phyloP scores from a whole-genome alignment of 371 early-diverging fungal genomes.

The Saksenaea oblongispora region DNA sequence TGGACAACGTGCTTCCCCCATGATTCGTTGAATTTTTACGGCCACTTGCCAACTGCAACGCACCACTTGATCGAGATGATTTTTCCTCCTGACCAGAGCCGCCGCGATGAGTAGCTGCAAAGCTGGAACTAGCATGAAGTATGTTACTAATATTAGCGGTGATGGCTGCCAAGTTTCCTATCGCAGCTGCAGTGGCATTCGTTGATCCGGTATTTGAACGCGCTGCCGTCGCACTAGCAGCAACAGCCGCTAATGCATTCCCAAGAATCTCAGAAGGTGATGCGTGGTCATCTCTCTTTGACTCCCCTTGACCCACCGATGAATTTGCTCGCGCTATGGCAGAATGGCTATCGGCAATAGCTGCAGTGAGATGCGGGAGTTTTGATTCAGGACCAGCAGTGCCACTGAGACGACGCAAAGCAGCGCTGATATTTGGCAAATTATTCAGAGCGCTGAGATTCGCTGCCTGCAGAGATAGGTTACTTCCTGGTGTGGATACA shows the following conservation, averaged over 20 bases:
- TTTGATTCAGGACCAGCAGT: not conserved
- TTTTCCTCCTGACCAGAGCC: slow-evolving; percentile 27
- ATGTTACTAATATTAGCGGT: slow-evolving; percentile 37
- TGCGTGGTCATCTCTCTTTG: slow-evolving; percentile 11
- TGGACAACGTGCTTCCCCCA: not conserved
- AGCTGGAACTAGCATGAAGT: slow-evolving; percentile 14
- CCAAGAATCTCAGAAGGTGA: slow-evolving; percentile 34
- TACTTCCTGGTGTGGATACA: not conserved
- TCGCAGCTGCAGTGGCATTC: slow-evolving; percentile 25
- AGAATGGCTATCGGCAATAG: slow-evolving; percentile 20
- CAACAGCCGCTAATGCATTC: slow-evolving; percentile 42
- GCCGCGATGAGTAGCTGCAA: slow-evolving; percentile 17
- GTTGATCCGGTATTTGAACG: not conserved
- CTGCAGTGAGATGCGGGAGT: slow-evolving; percentile 7
- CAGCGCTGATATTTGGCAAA: slow-evolving; percentile 32
- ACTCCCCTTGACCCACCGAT: slow-evolving; percentile 1
- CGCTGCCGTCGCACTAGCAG: slow-evolving; percentile 22
- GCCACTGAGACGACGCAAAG: slow-evolving; percentile 26
- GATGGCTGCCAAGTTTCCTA: slow-evolving; percentile 40
- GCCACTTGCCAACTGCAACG: slow-evolving; percentile 24
- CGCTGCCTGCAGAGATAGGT: not conserved
- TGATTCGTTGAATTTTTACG: not conserved
- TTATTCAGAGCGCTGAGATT: not conserved
- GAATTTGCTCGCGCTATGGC: not conserved
- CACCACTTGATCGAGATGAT: not conserved